phyloP scores from a whole-genome alignment of 306 rosid species.

The Spatholobus suberectus region DNA sequence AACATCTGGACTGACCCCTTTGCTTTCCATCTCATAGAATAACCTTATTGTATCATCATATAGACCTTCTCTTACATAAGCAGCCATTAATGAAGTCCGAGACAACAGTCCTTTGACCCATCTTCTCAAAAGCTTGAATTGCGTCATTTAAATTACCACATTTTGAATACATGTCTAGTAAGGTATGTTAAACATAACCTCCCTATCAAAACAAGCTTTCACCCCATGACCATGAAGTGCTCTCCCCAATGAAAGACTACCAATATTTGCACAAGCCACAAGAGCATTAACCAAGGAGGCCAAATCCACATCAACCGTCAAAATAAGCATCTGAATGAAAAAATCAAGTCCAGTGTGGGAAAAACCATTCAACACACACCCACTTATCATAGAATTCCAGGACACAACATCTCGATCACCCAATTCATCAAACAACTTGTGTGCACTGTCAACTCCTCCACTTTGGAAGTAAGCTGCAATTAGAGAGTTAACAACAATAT shows the following conservation, averaged over 20 bases:
- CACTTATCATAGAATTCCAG: conserved; percentile 75
- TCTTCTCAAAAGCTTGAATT: neutral
- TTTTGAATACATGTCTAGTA: conserved; percentile 18
- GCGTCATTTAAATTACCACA: neutral
- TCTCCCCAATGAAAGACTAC: conserved; percentile 5
- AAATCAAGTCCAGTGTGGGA: neutral
- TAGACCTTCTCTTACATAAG: neutral
- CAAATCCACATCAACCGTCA: neutral
- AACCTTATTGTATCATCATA: neutral
- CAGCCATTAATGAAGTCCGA: conserved; percentile 13
- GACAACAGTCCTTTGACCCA: neutral
- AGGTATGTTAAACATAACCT: neutral
- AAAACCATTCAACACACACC: conserved; percentile 53
- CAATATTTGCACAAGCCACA: neutral
- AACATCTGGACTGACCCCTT: conserved; percentile 1
- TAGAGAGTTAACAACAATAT: neutral
- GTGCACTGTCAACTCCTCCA: conserved; percentile 65
- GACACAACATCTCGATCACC: conserved; percentile 69
- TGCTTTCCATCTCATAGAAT: neutral
- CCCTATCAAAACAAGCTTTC: neutral
- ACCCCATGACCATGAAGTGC: neutral
- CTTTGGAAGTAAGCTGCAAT: conserved; percentile 62
- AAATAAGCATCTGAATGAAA: neutral
- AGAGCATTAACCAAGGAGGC: neutral
- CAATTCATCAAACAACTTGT: conserved; percentile 75